Conservation (phyloP, 1,139 yeast genomes). For the Diutina mesorugosa region DNA sequence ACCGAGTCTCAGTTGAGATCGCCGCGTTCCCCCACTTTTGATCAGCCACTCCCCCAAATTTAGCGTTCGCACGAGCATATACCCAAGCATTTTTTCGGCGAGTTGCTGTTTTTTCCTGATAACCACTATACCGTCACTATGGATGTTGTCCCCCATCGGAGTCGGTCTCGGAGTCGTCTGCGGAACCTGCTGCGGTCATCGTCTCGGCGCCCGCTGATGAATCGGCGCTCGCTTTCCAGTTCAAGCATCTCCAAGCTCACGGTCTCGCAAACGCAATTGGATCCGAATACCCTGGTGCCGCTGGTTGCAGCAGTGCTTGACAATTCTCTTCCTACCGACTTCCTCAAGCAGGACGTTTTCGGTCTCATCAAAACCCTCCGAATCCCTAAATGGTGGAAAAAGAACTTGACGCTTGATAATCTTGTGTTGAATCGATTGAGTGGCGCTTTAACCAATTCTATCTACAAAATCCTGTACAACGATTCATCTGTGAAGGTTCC, state of each 20-base stretch:
- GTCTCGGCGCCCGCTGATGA: not conserved
- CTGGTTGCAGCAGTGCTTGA: constrained; percentile 39
- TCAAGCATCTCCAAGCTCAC: constrained; percentile 7
- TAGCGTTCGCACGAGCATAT: not conserved
- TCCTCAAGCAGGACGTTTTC: constrained; percentile 72
- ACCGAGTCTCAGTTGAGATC: too few species aligned
- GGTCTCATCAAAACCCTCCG: constrained; percentile 49
- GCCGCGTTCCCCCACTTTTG: not conserved
- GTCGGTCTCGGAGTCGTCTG: constrained; percentile 1
- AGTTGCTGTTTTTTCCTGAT: not conserved
- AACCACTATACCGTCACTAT: not conserved
- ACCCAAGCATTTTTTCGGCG: not conserved
- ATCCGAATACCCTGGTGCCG: constrained; percentile 18
- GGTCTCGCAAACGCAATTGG: constrained; percentile 17
- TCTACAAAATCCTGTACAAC: constrained; percentile 48
- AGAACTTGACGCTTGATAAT: constrained; percentile 28
- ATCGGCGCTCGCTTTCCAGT: constrained; percentile 7
- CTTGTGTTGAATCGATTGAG: constrained; percentile 49
- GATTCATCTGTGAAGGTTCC: constrained; percentile 15
- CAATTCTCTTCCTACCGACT: constrained; percentile 65
- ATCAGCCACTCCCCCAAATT: not conserved
- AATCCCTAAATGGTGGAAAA: constrained; percentile 67
- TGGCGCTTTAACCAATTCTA: constrained; percentile 90
- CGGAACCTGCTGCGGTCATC: constrained; percentile 1
- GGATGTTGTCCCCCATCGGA: not conserved